Base-by-base conservation (phyloP, 352 stramenopile species). In the Globisporangium cystogenes region DNA sequence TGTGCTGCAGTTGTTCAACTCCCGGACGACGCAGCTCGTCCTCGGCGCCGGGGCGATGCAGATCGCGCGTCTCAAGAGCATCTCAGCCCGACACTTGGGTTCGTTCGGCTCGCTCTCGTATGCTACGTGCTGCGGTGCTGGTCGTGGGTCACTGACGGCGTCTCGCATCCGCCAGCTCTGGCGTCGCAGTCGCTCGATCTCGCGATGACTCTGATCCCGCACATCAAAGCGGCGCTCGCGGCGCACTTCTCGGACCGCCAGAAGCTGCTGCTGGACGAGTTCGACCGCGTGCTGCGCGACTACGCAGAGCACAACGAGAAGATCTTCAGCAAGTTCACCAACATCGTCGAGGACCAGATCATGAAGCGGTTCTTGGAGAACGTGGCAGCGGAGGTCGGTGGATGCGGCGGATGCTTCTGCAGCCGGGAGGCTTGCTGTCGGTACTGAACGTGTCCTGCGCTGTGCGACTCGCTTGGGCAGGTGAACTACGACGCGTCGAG, bases 291-390 rank as follows among this genome's bases (percentile, higher is more conserved):
- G 12, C 70, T 96, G 60, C 82, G 89, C 48, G 96, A 98, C 65
- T 98, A 98, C 58, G 77, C 79, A 6, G 96, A 98, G 51, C 96
- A 99, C 70, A 96, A 95, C 59, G 90, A 98, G 66, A 98, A 98
- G 60, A 98, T 99, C 61, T 88, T 98, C 48, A 96, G 82, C 63
- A 99, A 98, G 62, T 98, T 99, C 70, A 97, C 97, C 1, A 96
- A 79, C 50, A 98, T 99, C 50, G 96, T 99, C 51, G 94, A 96
- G 62, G 93, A 98, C 52, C 83, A 94, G 57, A 98, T 98, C 64
- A 95, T 99, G 67, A 96, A 98, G 58, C 78, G 95, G 5, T 90
- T 86, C 49, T 47, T 95, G 43, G 82, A 93, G 50, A 89, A 90
- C 33, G 68, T 93, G 42, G 70, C 81, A 27, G 71, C 72, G 7